These are phyloP conservation scores for Plectranthus barbatus DNA, from an alignment of 257 asterid genomes.

Conservation along the genomic window DNA sequence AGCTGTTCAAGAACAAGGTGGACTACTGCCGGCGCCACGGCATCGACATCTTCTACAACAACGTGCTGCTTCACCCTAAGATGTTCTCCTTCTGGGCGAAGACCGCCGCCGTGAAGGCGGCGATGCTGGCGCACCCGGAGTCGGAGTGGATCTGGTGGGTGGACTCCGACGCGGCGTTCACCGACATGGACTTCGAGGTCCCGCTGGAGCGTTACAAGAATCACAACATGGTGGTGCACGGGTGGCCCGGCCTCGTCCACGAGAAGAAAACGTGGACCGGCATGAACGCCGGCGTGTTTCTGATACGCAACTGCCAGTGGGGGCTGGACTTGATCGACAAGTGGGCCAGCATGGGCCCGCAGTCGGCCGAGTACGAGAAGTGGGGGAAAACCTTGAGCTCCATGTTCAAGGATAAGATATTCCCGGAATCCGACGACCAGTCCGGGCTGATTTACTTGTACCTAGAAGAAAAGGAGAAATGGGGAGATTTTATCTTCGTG, in stretches of 20 bases:
- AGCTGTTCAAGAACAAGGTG: slow-evolving; percentile 87
- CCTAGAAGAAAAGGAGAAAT: slow-evolving; percentile 57
- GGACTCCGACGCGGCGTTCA: slow-evolving; percentile 91
- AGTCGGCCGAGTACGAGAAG: slow-evolving; percentile 47
- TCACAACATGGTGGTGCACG: slow-evolving; percentile 75
- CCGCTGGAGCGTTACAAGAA: slow-evolving; percentile 61
- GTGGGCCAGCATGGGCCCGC: slow-evolving; percentile 98
- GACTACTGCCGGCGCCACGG: slow-evolving; percentile 88
- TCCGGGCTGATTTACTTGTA: slow-evolving; percentile 61
- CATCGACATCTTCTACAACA: slow-evolving; percentile 84
- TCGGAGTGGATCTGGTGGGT: slow-evolving; percentile 99
- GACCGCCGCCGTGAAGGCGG: slow-evolving; percentile 65
- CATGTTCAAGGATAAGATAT: slow-evolving; percentile 56
- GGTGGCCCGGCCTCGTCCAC: slow-evolving; percentile 55
- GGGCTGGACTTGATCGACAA: slow-evolving; percentile 68
- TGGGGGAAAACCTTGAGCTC: slow-evolving; percentile 62
- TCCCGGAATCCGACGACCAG: slow-evolving; percentile 83
- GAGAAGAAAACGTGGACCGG: slow-evolving; percentile 81
- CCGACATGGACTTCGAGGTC: slow-evolving; percentile 86
- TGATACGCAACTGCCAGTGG: slow-evolving; percentile 87
- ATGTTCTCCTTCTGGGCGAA: slow-evolving; percentile 98
- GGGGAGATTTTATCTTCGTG: slow-evolving; percentile 60
- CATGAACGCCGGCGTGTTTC: slow-evolving; percentile 91
- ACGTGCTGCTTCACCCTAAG: slow-evolving; percentile 54
- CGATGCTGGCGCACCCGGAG: slow-evolving; percentile 96